A percentile compares a stretch with the other conserved stretches of the same genome.
Conservation (phyloP, 345 rosid genomes). For the Syzygium oleosum region DNA sequence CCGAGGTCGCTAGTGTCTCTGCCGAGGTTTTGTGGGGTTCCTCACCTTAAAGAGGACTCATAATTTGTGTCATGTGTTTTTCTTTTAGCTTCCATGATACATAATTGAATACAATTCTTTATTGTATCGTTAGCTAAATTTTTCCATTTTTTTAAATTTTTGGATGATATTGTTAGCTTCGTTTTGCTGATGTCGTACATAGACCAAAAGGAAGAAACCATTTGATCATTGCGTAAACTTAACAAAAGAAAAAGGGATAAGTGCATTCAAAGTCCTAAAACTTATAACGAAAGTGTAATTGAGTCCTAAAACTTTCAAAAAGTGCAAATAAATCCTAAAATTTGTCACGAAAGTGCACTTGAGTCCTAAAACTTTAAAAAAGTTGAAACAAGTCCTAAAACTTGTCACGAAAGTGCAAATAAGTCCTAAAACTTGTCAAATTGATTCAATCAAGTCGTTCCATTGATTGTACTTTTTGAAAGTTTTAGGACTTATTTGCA, state of each 20-base stretch:
- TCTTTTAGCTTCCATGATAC: not conserved
- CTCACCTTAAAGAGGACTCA: conserved; percentile 11
- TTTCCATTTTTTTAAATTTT: not conserved
- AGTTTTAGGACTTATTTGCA: too few relatives aligned
- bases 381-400: too few relatives aligned
- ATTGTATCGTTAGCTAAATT: not conserved
- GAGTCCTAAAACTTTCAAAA: too few relatives aligned
- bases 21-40: conserved; percentile 58
- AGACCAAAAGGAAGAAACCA: not conserved
- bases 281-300: too few relatives aligned
- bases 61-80: not conserved
- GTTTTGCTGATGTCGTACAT: not conserved
- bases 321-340: too few relatives aligned
- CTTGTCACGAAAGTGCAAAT: too few relatives aligned
- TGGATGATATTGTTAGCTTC: not conserved
- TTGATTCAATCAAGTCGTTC: too few relatives aligned
- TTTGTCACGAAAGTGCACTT: too few relatives aligned
- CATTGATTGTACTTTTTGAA: too few relatives aligned
- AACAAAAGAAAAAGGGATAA: not conserved
- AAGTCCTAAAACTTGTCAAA: too few relatives aligned
- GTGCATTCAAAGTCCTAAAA: too few relatives aligned
- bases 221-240: not conserved
- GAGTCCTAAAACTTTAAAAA: too few relatives aligned
- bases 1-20: conserved; percentile 21
- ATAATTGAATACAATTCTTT: not conserved